A percentile compares a stretch with the other conserved stretches of the same genome.
Evolutionary conservation across 768 basidiomycete species (phyloP).

Genomic region (Wakefieldia striispora): DNA sequence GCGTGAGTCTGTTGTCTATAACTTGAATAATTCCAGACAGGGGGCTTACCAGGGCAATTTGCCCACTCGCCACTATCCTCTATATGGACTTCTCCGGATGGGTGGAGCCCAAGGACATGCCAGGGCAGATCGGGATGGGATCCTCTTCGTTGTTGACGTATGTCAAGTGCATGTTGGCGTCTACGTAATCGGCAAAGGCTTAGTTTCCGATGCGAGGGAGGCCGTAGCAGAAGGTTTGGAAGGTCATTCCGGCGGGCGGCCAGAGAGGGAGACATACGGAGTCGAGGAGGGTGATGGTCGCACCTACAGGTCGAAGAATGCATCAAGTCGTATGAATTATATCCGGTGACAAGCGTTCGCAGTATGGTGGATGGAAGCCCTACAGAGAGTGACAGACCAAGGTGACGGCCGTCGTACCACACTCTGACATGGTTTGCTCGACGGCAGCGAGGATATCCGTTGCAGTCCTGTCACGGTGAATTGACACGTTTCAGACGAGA

Average conservation of each 20-base stretch:
- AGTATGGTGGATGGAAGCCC: not conserved
- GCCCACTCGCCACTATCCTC: slow-evolving; percentile 49
- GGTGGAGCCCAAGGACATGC: slow-evolving; percentile 37
- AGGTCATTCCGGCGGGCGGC: slow-evolving; percentile 31
- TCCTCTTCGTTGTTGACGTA: slow-evolving; percentile 55
- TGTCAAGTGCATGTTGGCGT: slow-evolving; percentile 42
- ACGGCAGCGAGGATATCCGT: slow-evolving; percentile 44
- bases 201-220: slow-evolving; percentile 51
- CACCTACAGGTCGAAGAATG: slow-evolving; percentile 21
- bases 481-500: not conserved
- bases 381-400: slow-evolving; percentile 46
- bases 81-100: slow-evolving; percentile 44
- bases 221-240: slow-evolving; percentile 35
- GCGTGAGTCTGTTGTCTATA: not conserved
- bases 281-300: slow-evolving; percentile 38
- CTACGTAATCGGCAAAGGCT: slow-evolving; percentile 57
- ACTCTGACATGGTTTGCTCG: slow-evolving; percentile 35
- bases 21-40: not conserved
- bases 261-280: slow-evolving; percentile 39
- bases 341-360: too few relatives aligned
- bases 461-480: slow-evolving; percentile 34
- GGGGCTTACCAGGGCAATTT: slow-evolving; percentile 45
- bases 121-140: slow-evolving; percentile 36
- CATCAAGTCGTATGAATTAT: not conserved
- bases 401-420: slow-evolving; percentile 38